Percentiles rank a stretch among this genome's conserved stretches.
phyloP scores from a whole-genome alignment of 345 rosid species.

The Combretum micranthum region DNA sequence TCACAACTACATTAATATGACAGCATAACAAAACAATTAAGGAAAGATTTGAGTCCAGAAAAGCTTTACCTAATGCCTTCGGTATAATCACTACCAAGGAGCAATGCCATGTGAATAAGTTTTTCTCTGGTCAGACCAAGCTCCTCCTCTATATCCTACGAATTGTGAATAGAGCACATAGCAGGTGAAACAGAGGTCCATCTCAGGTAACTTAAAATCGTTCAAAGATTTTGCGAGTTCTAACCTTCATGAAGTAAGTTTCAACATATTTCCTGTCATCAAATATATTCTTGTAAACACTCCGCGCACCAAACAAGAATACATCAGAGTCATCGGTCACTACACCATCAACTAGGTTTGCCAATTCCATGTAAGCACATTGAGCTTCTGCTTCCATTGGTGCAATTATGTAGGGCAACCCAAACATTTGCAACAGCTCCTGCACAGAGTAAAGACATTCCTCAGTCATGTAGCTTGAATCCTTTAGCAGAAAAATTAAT shows the following conservation, averaged over 20 bases:
- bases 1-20: too few relatives aligned
- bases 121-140: slow-evolving; percentile 82
- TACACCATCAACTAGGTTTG: slow-evolving; percentile 86
- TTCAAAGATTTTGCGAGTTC: slow-evolving; percentile 1
- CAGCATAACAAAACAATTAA: too few relatives aligned
- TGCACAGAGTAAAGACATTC: slow-evolving; percentile 16
- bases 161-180: not conserved
- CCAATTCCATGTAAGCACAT: slow-evolving; percentile 85
- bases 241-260: slow-evolving; percentile 88
- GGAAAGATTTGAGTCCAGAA: too few relatives aligned
- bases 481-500: too few relatives aligned
- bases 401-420: slow-evolving; percentile 90
- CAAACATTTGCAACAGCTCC: slow-evolving; percentile 98
- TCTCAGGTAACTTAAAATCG: too few relatives aligned
- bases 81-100: slow-evolving; percentile 97
- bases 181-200: not conserved
- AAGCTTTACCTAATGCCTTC: slow-evolving; percentile 80
- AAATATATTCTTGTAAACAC: slow-evolving; percentile 91
- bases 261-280: slow-evolving; percentile 98
- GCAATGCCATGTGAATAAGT: slow-evolving; percentile 83
- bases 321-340: slow-evolving; percentile 98
- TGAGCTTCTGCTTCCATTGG: slow-evolving; percentile 99
- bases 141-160: slow-evolving; percentile 84
- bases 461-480: too few relatives aligned
- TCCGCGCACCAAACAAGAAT: slow-evolving; percentile 81